A percentile compares a stretch with the other conserved stretches of the same genome.
These are phyloP conservation scores for Jatropha curcas DNA, from an alignment of 345 rosid genomes.

Conservation along the genomic window DNA sequence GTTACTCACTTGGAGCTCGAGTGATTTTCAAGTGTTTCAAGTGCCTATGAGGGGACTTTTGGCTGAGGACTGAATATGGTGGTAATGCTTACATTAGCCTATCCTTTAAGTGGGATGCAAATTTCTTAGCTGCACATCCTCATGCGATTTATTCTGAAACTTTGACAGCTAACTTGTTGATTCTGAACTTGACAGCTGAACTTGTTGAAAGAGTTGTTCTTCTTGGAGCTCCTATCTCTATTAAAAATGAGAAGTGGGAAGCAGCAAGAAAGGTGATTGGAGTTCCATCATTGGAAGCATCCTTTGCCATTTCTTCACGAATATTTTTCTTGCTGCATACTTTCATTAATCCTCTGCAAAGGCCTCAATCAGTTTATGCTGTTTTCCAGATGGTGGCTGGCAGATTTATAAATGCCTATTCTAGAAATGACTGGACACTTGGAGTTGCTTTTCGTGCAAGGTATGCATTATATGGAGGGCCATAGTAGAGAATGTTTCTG, in stretches of 20 bases:
- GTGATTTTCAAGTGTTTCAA: slow-evolving; percentile 93
- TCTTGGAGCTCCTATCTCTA: slow-evolving; percentile 87
- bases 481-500: background rate
- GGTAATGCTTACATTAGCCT: slow-evolving; percentile 44
- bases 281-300: slow-evolving; percentile 2
- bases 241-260: slow-evolving; percentile 80
- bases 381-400: slow-evolving; percentile 89
- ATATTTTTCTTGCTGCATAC: background rate
- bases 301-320: background rate
- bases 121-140: slow-evolving; percentile 18
- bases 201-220: slow-evolving; percentile 90
- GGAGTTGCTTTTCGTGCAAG: slow-evolving; percentile 97
- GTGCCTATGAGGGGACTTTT: too few species aligned
- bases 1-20: slow-evolving; percentile 92
- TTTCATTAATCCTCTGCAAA: background rate
- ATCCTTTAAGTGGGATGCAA: background rate
- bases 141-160: slow-evolving; percentile 18
- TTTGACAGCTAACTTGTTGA: slow-evolving; percentile 74
- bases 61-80: slow-evolving; percentile 71
- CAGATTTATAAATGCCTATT: slow-evolving; percentile 88
- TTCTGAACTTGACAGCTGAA: slow-evolving; percentile 59
- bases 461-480: slow-evolving; percentile 38
- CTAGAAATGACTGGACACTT: slow-evolving; percentile 90
- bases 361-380: slow-evolving; percentile 13
- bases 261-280: slow-evolving; percentile 75